Percentiles rank a stretch among this genome's conserved stretches.
Conservation (phyloP, 2,329 filamentous ascomycete genomes). For the Hymenoscyphus fraxineus region DNA sequence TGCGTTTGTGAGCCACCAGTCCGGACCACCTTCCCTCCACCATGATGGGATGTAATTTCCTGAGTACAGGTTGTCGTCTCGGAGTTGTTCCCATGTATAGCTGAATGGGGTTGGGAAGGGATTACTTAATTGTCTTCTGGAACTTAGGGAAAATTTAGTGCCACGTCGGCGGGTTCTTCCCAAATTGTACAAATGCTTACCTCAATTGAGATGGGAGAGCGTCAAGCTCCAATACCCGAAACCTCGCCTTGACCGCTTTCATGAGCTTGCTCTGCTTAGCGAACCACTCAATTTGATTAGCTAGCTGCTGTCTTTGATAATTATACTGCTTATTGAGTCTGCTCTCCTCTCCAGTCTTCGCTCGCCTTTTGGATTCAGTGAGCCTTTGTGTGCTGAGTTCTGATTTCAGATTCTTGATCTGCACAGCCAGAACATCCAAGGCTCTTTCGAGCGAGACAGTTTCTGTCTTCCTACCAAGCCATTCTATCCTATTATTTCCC, state of each 20-base stretch:
- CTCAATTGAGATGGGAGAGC: background rate
- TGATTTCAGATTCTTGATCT: background rate
- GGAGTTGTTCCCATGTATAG: background rate
- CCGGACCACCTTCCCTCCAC: background rate
- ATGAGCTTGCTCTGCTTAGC: slow-evolving; percentile 1
- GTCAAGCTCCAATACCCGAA: background rate
- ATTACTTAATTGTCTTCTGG: background rate
- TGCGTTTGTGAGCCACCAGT: background rate
- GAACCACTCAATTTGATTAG: slow-evolving; percentile 1
- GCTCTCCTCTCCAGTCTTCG: background rate
- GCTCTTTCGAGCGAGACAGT: background rate
- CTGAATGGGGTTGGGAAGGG: background rate
- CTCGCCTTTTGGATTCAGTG: background rate
- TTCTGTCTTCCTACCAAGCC: background rate
- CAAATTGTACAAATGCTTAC: background rate
- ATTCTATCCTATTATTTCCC: background rate
- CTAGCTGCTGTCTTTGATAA: background rate
- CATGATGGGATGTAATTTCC: background rate
- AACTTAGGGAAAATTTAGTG: background rate
- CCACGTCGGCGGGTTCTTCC: background rate
- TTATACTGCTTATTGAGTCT: slow-evolving; percentile 5
- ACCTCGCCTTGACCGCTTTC: background rate
- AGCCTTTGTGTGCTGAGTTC: background rate
- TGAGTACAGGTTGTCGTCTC: background rate
- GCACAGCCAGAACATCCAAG: background rate